phyloP scores from a whole-genome alignment of 2,329 filamentous ascomycete genomes.

The Cercospora sp. region DNA sequence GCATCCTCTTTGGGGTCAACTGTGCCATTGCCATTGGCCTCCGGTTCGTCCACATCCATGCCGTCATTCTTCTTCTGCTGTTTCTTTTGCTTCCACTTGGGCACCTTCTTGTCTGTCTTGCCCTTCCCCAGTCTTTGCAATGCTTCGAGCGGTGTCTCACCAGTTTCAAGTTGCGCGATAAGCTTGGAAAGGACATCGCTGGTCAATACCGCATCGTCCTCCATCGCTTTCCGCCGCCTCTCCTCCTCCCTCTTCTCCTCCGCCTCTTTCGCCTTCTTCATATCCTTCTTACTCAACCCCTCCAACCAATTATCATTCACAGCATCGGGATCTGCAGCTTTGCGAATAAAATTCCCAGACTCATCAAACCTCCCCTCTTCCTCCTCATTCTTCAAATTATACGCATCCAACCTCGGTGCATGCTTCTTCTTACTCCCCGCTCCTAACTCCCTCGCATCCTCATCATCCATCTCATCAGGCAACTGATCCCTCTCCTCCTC shows the following conservation, averaged over 20 bases:
- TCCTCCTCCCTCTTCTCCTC: constrained; percentile 83
- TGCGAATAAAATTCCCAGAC: constrained; percentile 85
- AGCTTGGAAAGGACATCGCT: constrained; percentile 72
- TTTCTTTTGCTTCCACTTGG: constrained; percentile 64
- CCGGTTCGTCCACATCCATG: constrained; percentile 67
- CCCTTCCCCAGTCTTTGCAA: constrained; percentile 66
- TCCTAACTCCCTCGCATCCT: constrained; percentile 84
- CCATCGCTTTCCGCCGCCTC: constrained; percentile 66
- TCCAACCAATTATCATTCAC: constrained; percentile 91
- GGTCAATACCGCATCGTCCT: constrained; percentile 72
- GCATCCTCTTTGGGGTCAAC: constrained; percentile 67
- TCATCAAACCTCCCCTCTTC: constrained; percentile 93
- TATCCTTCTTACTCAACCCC: constrained; percentile 89
- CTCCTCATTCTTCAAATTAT: constrained; percentile 88
- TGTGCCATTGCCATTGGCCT: constrained; percentile 32
- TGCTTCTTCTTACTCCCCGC: constrained; percentile 88
- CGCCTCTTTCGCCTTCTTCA: constrained; percentile 81
- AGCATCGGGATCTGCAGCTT: constrained; percentile 83
- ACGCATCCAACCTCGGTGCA: constrained; percentile 91
- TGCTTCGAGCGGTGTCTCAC: constrained; percentile 86
- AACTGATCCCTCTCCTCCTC: constrained; percentile 68
- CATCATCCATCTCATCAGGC: constrained; percentile 58
- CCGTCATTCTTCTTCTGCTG: constrained; percentile 50
- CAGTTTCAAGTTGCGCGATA: constrained; percentile 70
- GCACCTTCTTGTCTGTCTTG: constrained; percentile 58